Percentiles rank a stretch among this genome's conserved stretches.
Evolutionary conservation across 2,329 filamentous ascomycete species (phyloP).

Genomic region (Colletotrichum coccodes): DNA sequence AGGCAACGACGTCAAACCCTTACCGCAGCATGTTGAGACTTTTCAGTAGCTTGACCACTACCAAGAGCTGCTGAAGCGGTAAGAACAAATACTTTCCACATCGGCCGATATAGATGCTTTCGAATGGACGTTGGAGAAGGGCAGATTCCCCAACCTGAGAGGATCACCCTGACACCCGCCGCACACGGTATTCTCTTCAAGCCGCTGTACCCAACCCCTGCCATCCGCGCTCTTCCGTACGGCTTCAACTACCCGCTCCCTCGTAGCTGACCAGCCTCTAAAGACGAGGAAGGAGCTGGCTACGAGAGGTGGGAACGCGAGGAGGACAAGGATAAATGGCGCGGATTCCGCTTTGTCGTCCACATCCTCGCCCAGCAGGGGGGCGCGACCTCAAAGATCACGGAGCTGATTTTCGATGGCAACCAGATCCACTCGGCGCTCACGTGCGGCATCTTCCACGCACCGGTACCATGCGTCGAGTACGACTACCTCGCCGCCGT

Average conservation of each 20-base stretch:
- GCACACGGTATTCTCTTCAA: constrained; percentile 47
- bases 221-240: constrained; percentile 49
- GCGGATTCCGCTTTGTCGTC: constrained; percentile 43
- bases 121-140: constrained; percentile 39
- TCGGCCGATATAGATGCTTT: constrained; percentile 44
- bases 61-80: constrained; percentile 43
- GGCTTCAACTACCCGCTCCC: constrained; percentile 52
- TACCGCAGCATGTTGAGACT: background rate
- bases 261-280: constrained; percentile 40
- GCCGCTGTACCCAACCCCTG: constrained; percentile 53
- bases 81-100: constrained; percentile 41
- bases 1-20: background rate
- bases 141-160: constrained; percentile 47
- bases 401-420: constrained; percentile 47
- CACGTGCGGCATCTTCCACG: constrained; percentile 42
- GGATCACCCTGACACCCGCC: constrained; percentile 50
- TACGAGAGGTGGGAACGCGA: constrained; percentile 22
- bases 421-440: constrained; percentile 43
- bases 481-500: constrained; percentile 38
- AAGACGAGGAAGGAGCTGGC: background rate
- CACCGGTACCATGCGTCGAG: constrained; percentile 35
- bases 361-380: constrained; percentile 37
- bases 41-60: constrained; percentile 38
- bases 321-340: constrained; percentile 38
- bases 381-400: constrained; percentile 33